Evolutionary conservation across 2,329 filamentous ascomycete species (phyloP).

Genomic region (Xylariales sp.): DNA sequence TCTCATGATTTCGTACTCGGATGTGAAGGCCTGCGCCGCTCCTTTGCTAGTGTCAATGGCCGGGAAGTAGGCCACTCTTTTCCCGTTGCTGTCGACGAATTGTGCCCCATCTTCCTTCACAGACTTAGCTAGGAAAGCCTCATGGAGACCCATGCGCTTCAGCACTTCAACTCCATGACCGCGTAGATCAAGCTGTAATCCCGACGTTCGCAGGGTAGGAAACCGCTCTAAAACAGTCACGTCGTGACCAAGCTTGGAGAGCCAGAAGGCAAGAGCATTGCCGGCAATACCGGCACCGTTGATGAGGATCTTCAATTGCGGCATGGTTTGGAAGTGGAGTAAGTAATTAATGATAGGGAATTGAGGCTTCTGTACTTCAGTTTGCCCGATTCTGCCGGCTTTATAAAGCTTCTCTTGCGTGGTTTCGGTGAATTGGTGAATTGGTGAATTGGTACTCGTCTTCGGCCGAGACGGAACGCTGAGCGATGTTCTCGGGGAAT

Average conservation of each 20-base stretch:
- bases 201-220: conserved; percentile 36
- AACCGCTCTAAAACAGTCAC: conserved; percentile 38
- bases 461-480: too few species aligned
- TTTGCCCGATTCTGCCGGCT: too few species aligned
- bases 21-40: conserved; percentile 40
- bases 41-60: conserved; percentile 31
- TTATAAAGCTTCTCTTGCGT: too few species aligned
- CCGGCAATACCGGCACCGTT: neutral
- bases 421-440: too few species aligned
- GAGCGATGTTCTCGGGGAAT: too few species aligned
- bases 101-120: conserved; percentile 45
- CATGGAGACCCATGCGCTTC: conserved; percentile 46
- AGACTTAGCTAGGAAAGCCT: conserved; percentile 24
- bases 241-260: conserved; percentile 5
- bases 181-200: conserved; percentile 51
- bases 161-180: conserved; percentile 46
- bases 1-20: conserved; percentile 57
- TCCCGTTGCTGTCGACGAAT: conserved; percentile 36
- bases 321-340: too few species aligned
- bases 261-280: neutral
- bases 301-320: neutral
- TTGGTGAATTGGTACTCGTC: too few species aligned
- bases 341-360: too few species aligned
- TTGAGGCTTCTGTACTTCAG: too few species aligned
- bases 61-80: conserved; percentile 30